Evolutionary conservation across 2,329 filamentous ascomycete genomes (phyloP), one percentile per base, ranked within the genome.

Genomic region (Phialophora macrospora): DNA sequence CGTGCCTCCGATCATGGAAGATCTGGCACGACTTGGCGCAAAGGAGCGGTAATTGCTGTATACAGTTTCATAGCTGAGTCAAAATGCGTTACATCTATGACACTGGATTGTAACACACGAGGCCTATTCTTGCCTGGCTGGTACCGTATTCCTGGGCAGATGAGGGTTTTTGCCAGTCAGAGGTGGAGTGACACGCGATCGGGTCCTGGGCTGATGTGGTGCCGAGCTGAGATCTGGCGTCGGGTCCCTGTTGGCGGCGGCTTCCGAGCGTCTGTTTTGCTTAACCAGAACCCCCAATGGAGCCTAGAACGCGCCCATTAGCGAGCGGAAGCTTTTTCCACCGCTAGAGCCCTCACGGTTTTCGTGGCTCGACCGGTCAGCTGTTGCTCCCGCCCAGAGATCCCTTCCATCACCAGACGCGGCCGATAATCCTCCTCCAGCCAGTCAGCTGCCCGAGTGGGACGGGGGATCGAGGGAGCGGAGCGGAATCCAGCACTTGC

Each of bases 401-500:
- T 55, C 54, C 22, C 22, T 20, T 41, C 38, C 49, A 32, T 64
- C 56, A 59, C 56, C 57, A 60, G 62, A 62, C 38, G 28, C 24
- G 8, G 26, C 48, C 48, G 28, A 34, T 32, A 54, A n/a, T 14
- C n/a, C 26, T 44, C 55, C 38, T 55, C 46, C 41, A 46, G 22
- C 30, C 56, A 32, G 34, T 54, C 20, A 55, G 46, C 44, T 52
- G 57, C 20, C 2, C 24, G 52, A 14, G 14, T 30, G 11, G 51
- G 26, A 24, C 52, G 56, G 30, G 17, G 26, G 20, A 17, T 46
- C 41, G 26, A 34, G 56, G 20, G 41, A 67, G 65, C 61, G 65
- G 62, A 65, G 62, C 65, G 65, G 65, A 65, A 59, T 34, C 58
- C 28, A 49, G 8, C 34, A 9, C 38, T 38, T 49, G n/a, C 44